Percentiles rank a stretch among this genome's conserved stretches.
phyloP scores from a whole-genome alignment of 495 filamentous ascomycete genomes.

The Friedmanniomyces endolithicus region DNA sequence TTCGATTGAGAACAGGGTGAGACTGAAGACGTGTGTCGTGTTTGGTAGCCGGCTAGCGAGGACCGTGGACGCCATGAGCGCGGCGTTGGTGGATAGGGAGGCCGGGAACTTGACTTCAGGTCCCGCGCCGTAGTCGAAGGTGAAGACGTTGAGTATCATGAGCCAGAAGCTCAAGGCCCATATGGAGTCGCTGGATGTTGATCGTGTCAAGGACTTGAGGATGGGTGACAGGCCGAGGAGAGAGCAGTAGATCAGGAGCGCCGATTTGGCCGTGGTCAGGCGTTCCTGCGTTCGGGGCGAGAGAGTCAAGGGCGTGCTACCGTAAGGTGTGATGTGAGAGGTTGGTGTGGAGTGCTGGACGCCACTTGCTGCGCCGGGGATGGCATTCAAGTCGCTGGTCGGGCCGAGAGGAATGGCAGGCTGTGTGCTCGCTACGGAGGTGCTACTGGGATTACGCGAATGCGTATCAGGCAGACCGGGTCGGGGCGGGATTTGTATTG shows the following conservation, averaged over 20 bases:
- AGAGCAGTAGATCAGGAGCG: slow-evolving; percentile 82
- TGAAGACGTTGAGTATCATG: slow-evolving; percentile 88
- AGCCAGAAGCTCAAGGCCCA: slow-evolving; percentile 94
- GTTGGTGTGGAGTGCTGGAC: background rate
- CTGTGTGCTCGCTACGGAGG: slow-evolving; percentile 2
- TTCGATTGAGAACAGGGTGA: slow-evolving; percentile 92
- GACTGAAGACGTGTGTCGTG: slow-evolving; percentile 87
- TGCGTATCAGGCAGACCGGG: background rate
- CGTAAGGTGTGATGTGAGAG: slow-evolving; percentile 21
- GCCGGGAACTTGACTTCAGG: slow-evolving; percentile 62
- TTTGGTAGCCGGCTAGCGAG: slow-evolving; percentile 75
- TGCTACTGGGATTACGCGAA: slow-evolving; percentile 14
- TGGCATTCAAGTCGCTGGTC: background rate
- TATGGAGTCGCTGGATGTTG: slow-evolving; percentile 80
- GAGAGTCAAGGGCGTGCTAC: slow-evolving; percentile 28
- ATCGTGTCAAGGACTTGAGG: slow-evolving; percentile 82
- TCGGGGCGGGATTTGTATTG: background rate
- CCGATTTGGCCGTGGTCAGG: slow-evolving; percentile 70
- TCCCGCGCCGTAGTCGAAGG: slow-evolving; percentile 83
- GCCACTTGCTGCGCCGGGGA: background rate
- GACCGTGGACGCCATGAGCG: slow-evolving; percentile 86
- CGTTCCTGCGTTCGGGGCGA: slow-evolving; percentile 54
- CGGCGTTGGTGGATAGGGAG: slow-evolving; percentile 84
- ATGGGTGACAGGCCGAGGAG: slow-evolving; percentile 86
- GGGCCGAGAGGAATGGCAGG: background rate